Percentiles rank a stretch among this genome's conserved stretches.
phyloP scores from a whole-genome alignment of 352 stramenopile species.

The Sclerospora graminicola region DNA sequence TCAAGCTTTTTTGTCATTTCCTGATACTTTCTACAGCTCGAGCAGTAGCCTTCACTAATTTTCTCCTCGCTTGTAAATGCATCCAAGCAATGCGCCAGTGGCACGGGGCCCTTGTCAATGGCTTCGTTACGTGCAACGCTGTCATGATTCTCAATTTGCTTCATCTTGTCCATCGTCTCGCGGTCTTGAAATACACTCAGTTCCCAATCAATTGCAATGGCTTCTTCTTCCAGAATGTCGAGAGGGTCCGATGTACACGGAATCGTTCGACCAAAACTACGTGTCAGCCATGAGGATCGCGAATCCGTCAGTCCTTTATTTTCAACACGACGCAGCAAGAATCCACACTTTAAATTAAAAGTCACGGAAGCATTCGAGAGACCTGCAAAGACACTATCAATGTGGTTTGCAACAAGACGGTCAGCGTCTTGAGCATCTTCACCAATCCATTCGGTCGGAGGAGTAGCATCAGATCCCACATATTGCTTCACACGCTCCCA shows the following conservation, averaged over 20 bases:
- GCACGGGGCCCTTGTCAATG: conserved; percentile 84
- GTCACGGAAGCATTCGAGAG: conserved; percentile 19
- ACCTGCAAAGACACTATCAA: conserved; percentile 74
- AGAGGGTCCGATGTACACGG: conserved; percentile 64
- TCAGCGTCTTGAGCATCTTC: conserved; percentile 20
- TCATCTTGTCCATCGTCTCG: conserved; percentile 77
- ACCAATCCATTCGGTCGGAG: conserved; percentile 30
- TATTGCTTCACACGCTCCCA: conserved; percentile 80
- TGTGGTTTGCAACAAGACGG: conserved; percentile 46
- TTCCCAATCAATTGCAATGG: conserved; percentile 83
- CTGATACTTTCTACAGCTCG: conserved; percentile 90
- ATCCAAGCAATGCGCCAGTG: conserved; percentile 69
- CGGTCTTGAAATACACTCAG: conserved; percentile 76
- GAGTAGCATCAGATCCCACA: conserved; percentile 26
- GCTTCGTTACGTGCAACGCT: conserved; percentile 79
- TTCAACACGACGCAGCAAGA: conserved; percentile 72
- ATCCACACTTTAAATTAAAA: conserved; percentile 51
- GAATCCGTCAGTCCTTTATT: conserved; percentile 78
- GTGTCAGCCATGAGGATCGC: conserved; percentile 62
- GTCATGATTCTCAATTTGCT: conserved; percentile 67
- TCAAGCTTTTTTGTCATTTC: conserved; percentile 98
- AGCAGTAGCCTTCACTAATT: conserved; percentile 93
- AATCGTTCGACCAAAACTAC: conserved; percentile 74
- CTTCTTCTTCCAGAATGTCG: conserved; percentile 79
- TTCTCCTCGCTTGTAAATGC: conserved; percentile 82